A percentile compares a stretch with the other conserved stretches of the same genome.
Conservation (phyloP, 352 stramenopile genomes). For the Globisporangium echinulatum region DNA sequence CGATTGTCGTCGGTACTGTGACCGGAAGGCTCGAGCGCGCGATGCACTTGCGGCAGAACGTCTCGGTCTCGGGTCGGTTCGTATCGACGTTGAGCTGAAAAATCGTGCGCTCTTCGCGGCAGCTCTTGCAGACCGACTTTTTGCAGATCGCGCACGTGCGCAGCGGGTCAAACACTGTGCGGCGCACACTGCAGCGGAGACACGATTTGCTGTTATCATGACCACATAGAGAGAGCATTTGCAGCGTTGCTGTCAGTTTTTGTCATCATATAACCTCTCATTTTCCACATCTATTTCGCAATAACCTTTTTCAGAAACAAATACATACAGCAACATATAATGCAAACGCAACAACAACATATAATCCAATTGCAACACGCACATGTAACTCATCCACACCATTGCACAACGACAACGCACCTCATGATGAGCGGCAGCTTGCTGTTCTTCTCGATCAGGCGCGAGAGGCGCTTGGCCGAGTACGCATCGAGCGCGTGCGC, state of each 20-base stretch:
- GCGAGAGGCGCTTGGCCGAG: conserved; percentile 32
- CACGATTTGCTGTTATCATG: conserved; percentile 23
- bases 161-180: conserved; percentile 25
- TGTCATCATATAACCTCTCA: no score
- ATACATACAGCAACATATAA: background rate
- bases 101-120: conserved; percentile 22
- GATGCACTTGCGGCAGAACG: conserved; percentile 40
- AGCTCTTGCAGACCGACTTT: conserved; percentile 37
- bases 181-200: conserved; percentile 27
- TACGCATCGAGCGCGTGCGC: conserved; percentile 25
- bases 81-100: conserved; percentile 30
- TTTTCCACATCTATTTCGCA: no score
- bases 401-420: conserved; percentile 1
- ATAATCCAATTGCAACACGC: background rate
- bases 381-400: background rate
- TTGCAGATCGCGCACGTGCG: conserved; percentile 40
- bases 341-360: background rate
- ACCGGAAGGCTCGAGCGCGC: conserved; percentile 19
- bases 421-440: conserved; percentile 23
- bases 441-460: conserved; percentile 27
- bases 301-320: background rate
- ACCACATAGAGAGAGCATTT: background rate
- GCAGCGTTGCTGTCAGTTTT: no score
- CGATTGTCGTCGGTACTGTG: conserved; percentile 12
- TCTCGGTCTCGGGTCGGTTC: conserved; percentile 22